Percentiles rank a stretch among this genome's conserved stretches.
These are phyloP conservation scores for Cyberlindnera subsufficiens DNA, from an alignment of 805 yeast genomes.

Conservation along the genomic window DNA sequence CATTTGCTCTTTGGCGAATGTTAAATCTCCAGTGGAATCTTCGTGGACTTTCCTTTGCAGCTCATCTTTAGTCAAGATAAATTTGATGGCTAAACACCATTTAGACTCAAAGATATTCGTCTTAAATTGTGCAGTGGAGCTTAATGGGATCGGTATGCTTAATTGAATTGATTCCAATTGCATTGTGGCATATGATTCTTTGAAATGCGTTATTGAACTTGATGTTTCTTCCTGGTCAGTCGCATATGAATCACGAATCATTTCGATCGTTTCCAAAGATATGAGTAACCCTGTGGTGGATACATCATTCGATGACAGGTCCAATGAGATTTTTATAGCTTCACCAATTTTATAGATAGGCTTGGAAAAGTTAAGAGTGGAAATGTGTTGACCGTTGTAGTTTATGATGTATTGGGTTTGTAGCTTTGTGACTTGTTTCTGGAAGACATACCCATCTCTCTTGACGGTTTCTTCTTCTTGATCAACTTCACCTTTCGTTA, in stretches of 20 bases:
- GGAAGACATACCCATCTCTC: slow-evolving; percentile 14
- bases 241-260: slow-evolving; percentile 27
- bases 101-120: slow-evolving; percentile 33
- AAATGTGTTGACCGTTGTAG: slow-evolving; percentile 34
- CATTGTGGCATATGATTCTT: slow-evolving; percentile 27
- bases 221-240: slow-evolving; percentile 8
- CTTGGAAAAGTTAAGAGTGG: slow-evolving; percentile 33
- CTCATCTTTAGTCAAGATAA: slow-evolving; percentile 26
- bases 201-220: slow-evolving; percentile 21
- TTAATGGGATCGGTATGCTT: slow-evolving; percentile 29
- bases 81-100: slow-evolving; percentile 32
- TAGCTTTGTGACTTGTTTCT: slow-evolving; percentile 18
- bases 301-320: slow-evolving; percentile 22
- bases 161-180: slow-evolving; percentile 22
- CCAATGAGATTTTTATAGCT: slow-evolving; percentile 32
- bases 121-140: slow-evolving; percentile 33
- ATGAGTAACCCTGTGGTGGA: slow-evolving; percentile 34
- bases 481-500: slow-evolving; percentile 2
- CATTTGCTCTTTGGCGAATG: slow-evolving; percentile 27
- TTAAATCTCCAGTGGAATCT: slow-evolving; percentile 31
- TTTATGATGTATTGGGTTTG: slow-evolving; percentile 36
- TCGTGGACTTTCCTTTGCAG: slow-evolving; percentile 22
- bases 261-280: slow-evolving; percentile 30
- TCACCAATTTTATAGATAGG: slow-evolving; percentile 41
- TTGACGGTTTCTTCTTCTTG: slow-evolving; percentile 5